Evolutionary conservation across 345 rosid species (phyloP).

Genomic region (Citrus maxima): DNA sequence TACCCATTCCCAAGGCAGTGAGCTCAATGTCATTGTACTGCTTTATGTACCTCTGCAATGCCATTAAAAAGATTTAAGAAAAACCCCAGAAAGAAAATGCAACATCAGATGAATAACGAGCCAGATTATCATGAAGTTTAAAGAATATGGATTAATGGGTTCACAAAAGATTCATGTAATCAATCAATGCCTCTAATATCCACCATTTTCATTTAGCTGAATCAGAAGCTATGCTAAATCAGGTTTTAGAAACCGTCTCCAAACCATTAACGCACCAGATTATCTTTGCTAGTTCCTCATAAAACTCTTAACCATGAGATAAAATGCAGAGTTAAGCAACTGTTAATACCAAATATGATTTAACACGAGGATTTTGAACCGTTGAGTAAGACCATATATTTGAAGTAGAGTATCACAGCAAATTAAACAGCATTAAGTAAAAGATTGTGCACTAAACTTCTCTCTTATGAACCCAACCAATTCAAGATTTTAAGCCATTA

Average conservation of each 20-base stretch:
- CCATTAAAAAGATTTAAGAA: background rate
- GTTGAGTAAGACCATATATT: background rate
- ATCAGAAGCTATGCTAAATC: background rate
- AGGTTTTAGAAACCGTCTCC: background rate
- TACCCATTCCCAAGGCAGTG: slow-evolving; percentile 41
- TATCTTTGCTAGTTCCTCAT: background rate
- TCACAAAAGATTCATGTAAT: background rate
- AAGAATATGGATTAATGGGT: background rate
- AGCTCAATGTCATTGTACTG: slow-evolving; percentile 36
- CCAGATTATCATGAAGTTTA: background rate
- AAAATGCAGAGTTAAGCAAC: background rate
- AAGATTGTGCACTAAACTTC: background rate
- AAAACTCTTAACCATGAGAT: background rate
- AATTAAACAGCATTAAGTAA: background rate
- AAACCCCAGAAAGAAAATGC: background rate
- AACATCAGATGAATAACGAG: background rate
- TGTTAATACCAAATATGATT: background rate
- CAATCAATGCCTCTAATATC: background rate
- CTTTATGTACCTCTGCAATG: slow-evolving; percentile 30
- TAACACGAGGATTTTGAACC: background rate
- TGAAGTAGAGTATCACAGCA: background rate
- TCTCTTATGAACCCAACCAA: background rate
- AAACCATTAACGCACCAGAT: background rate
- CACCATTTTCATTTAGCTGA: background rate
- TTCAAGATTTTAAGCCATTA: background rate